Percentiles rank a stretch among this genome's conserved stretches.
Conservation (phyloP, 2,329 filamentous ascomycete species). For the Colletotrichum theobromicola region DNA sequence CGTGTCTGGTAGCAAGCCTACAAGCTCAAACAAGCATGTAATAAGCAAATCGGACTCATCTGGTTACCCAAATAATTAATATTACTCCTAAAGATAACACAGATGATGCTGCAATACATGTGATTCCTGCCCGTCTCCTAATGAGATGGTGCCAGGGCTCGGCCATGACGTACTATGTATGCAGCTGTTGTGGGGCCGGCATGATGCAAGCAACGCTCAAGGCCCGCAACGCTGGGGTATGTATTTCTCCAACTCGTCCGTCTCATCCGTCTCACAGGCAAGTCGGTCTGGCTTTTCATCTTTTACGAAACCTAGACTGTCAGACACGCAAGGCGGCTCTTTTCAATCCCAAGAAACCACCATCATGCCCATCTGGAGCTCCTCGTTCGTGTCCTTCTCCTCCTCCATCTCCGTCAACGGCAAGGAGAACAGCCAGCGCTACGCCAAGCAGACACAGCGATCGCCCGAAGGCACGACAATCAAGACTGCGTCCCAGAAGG, state of each 20-base stretch:
- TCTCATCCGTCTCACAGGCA: not conserved
- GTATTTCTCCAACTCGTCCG: not conserved
- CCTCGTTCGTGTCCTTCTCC: constrained; percentile 9
- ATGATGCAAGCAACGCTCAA: not conserved
- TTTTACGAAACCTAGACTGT: fast-evolving
- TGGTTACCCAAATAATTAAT: not conserved
- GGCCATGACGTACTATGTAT: not conserved
- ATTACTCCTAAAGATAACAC: not conserved
- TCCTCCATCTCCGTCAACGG: constrained; percentile 7
- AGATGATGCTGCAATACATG: not conserved
- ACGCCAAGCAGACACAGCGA: not conserved
- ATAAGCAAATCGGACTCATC: fast-evolving
- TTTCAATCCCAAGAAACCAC: no score
- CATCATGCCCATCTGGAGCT: not conserved
- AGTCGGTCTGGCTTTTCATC: fast-evolving
- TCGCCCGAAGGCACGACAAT: not conserved
- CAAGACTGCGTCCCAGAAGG: not conserved
- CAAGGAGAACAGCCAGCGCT: constrained; percentile 2
- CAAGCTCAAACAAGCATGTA: not conserved
- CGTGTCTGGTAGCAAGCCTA: fast-evolving
- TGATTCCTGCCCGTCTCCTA: not conserved
- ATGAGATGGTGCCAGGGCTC: not conserved
- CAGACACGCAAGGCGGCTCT: no score
- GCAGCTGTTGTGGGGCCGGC: not conserved
- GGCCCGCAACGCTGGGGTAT: not conserved